phyloP scores from a whole-genome alignment of 2,329 filamentous ascomycete genomes.

The Mycosphaerella arachidis region DNA sequence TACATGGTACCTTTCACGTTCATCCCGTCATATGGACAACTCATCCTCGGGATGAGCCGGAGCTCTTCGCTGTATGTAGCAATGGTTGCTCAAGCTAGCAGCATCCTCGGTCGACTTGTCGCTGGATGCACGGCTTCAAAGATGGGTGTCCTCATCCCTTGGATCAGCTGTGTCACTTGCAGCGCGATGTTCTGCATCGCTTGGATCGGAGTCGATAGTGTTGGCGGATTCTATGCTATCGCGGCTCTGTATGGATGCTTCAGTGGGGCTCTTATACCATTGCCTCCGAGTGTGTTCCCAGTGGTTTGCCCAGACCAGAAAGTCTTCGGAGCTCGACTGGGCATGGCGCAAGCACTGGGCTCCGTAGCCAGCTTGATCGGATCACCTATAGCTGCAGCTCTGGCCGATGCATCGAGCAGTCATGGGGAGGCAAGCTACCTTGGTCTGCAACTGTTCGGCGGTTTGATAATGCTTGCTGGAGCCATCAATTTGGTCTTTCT shows the following conservation, averaged over 20 bases:
- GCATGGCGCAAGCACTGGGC: slow-evolving; percentile 45
- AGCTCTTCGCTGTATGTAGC: slow-evolving; percentile 51
- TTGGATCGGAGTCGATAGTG: slow-evolving; percentile 51
- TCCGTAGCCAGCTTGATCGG: slow-evolving; percentile 43
- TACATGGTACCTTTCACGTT: slow-evolving; percentile 41
- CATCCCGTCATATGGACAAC: slow-evolving; percentile 37
- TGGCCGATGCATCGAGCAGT: slow-evolving; percentile 24
- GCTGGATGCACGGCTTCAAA: slow-evolving; percentile 48
- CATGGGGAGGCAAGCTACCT: slow-evolving; percentile 22
- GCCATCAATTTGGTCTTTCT: slow-evolving; percentile 23
- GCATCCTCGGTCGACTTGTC: slow-evolving; percentile 50
- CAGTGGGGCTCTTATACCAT: slow-evolving; percentile 42
- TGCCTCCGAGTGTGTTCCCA: slow-evolving; percentile 43
- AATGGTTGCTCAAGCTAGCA: slow-evolving; percentile 54
- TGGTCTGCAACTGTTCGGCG: slow-evolving; percentile 30
- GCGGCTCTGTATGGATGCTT: slow-evolving; percentile 44
- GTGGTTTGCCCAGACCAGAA: slow-evolving; percentile 44
- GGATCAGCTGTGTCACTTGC: slow-evolving; percentile 46
- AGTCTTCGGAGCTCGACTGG: slow-evolving; percentile 44
- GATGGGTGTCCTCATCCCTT: slow-evolving; percentile 51
- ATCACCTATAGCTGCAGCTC: slow-evolving; percentile 44
- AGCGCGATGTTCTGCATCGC: slow-evolving; percentile 49
- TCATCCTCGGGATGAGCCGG: slow-evolving; percentile 40
- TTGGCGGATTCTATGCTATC: slow-evolving; percentile 39
- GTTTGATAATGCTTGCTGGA: slow-evolving; percentile 27